Evolutionary conservation across 306 rosid genomes (phyloP).

Genomic region (Cyclanthera cordifolia): DNA sequence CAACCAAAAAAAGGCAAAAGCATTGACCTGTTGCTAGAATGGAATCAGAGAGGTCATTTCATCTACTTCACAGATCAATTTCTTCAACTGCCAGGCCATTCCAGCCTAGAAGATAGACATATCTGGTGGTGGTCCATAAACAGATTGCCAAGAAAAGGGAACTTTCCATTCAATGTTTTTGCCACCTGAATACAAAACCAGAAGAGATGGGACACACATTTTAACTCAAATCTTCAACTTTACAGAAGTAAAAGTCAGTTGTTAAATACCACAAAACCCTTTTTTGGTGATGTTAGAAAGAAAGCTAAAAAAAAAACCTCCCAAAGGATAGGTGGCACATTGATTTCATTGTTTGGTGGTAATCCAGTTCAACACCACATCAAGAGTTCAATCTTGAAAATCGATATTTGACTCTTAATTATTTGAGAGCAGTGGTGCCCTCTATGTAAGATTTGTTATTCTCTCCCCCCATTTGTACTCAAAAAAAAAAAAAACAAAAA

Average conservation of each 20-base stretch:
- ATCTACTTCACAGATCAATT: slow-evolving; percentile 2
- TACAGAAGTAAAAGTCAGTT: not conserved
- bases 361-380: too few relatives aligned
- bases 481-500: too few relatives aligned
- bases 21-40: not conserved
- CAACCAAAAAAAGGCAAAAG: not conserved
- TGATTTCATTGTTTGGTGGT: too few relatives aligned
- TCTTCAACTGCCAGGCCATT: not conserved
- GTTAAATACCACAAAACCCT: not conserved
- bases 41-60: not conserved
- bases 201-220: not conserved
- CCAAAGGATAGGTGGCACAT: too few relatives aligned
- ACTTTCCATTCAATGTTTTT: slow-evolving; percentile 43
- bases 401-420: too few relatives aligned
- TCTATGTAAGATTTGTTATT: too few relatives aligned
- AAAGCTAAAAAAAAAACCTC: too few relatives aligned
- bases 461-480: too few relatives aligned
- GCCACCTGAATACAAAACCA: slow-evolving; percentile 28
- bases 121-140: slow-evolving; percentile 86
- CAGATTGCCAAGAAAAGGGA: slow-evolving; percentile 71
- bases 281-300: not conserved
- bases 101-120: slow-evolving; percentile 46
- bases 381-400: too few relatives aligned
- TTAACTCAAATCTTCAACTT: not conserved
- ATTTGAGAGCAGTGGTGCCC: too few relatives aligned